These are phyloP conservation scores for Carex parvula DNA, from an alignment of 176 grass and related monocot genomes.

Conservation along the genomic window DNA sequence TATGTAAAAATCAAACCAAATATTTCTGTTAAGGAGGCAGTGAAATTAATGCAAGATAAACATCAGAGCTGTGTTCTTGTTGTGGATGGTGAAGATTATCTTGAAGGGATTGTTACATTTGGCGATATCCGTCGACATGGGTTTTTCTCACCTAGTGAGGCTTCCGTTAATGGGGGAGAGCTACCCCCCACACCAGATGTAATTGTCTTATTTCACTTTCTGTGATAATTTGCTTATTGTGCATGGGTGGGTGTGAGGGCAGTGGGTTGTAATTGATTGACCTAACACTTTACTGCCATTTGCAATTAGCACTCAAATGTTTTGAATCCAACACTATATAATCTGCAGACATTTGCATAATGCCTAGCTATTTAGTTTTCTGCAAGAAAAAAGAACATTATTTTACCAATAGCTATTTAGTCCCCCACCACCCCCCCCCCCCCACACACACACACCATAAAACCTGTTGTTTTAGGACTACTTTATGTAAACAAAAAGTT, in stretches of 20 bases:
- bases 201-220: constrained; percentile 4
- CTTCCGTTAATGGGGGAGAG: constrained; percentile 29
- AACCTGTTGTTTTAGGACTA: neutral
- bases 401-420: too few relatives aligned
- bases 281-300: neutral
- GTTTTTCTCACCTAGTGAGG: constrained; percentile 42
- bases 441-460: too few relatives aligned
- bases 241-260: neutral
- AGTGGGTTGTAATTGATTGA: neutral
- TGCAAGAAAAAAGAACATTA: too few relatives aligned
- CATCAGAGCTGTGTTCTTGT: constrained; percentile 91
- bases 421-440: too few relatives aligned
- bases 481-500: neutral
- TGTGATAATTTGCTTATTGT: neutral
- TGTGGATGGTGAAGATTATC: constrained; percentile 88
- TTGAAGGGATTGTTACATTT: constrained; percentile 83
- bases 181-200: constrained; percentile 29
- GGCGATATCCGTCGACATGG: constrained; percentile 70
- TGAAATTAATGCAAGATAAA: constrained; percentile 74
- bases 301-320: neutral
- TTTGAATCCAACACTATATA: neutral
- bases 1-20: constrained; percentile 59
- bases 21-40: constrained; percentile 56
- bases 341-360: neutral
- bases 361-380: neutral